phyloP scores from a whole-genome alignment of 177 flowering plant genomes.

The Telopea speciosissima region DNA sequence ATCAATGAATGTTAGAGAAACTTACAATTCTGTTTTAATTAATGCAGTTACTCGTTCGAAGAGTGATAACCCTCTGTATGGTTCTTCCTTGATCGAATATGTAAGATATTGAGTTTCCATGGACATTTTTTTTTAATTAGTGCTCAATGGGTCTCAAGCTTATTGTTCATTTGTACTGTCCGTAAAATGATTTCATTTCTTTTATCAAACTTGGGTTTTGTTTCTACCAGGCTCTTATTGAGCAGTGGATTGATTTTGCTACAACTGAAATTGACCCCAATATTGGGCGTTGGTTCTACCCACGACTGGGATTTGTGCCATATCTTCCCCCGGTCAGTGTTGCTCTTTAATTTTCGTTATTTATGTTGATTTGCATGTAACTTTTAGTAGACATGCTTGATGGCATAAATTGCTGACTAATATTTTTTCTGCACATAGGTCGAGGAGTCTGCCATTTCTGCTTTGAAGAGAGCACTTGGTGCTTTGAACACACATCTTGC shows the following conservation, averaged over 20 bases:
- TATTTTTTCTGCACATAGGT: constrained; percentile 29
- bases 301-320: constrained; percentile 40
- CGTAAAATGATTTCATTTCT: background rate
- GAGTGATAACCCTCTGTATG: constrained; percentile 20
- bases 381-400: background rate
- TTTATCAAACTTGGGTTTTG: background rate
- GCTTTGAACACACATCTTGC: constrained; percentile 66
- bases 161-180: background rate
- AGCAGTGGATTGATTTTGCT: constrained; percentile 90
- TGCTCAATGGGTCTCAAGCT: no score
- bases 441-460: constrained; percentile 60
- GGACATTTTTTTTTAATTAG: background rate
- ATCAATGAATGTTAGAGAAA: background rate
- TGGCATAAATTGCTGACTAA: background rate
- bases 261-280: constrained; percentile 65
- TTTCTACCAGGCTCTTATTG: constrained; percentile 27
- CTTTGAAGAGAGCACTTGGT: constrained; percentile 58
- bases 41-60: constrained; percentile 33
- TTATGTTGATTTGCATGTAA: background rate
- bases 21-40: background rate
- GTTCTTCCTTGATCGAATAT: constrained; percentile 30
- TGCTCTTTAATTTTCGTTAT: background rate
- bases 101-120: constrained; percentile 11
- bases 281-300: constrained; percentile 39
- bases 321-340: constrained; percentile 65